Percentiles rank a stretch among this genome's conserved stretches.
Conservation (phyloP, 2,329 filamentous ascomycete genomes). For the Trichophyton verrucosum region DNA sequence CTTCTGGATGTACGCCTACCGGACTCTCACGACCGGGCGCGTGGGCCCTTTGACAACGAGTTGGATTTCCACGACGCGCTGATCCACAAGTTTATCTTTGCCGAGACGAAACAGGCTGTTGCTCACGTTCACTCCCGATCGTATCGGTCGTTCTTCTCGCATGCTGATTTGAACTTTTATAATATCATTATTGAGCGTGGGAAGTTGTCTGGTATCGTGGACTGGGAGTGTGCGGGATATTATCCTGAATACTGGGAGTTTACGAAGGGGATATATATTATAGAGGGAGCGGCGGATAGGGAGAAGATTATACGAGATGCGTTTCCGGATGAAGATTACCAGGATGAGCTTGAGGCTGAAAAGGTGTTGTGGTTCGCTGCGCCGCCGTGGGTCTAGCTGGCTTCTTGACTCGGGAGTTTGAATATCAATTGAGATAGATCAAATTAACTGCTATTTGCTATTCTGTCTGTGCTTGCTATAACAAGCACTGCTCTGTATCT, state of each 20-base stretch:
- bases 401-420: no score
- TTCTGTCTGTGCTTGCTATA: no score
- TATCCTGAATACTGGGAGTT: slow-evolving; percentile 33
- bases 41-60: neutral
- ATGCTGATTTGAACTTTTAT: slow-evolving; percentile 21
- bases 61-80: neutral
- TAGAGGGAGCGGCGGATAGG: neutral
- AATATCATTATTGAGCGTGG: slow-evolving; percentile 22
- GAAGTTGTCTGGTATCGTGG: slow-evolving; percentile 22
- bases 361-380: neutral
- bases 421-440: no score
- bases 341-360: neutral
- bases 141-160: slow-evolving; percentile 17
- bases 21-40: neutral
- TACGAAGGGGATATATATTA: slow-evolving; percentile 10
- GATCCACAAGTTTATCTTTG: neutral
- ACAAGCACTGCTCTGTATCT: no score
- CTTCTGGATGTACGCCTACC: neutral
- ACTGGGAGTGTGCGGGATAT: slow-evolving; percentile 32
- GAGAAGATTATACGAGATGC: neutral
- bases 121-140: neutral
- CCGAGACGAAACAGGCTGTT: neutral
- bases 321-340: neutral
- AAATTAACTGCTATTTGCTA: no score
- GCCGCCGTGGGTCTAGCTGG: neutral